These are phyloP conservation scores for Furcasterigmium furcatum DNA, from an alignment of 2,329 filamentous ascomycete genomes.

Conservation along the genomic window DNA sequence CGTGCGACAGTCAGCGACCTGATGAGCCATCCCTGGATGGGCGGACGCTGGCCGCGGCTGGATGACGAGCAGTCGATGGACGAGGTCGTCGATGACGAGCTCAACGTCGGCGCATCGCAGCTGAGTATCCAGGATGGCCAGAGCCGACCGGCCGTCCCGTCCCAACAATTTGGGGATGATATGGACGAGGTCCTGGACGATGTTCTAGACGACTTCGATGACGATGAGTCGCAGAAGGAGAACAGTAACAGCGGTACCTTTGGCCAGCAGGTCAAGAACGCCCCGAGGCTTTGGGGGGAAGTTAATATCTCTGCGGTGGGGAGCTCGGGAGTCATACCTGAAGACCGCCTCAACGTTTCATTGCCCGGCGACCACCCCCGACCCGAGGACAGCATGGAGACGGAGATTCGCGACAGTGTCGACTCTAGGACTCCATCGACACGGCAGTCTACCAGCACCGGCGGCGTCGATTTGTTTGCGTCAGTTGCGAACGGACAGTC, in stretches of 20 bases:
- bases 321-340: slow-evolving; percentile 48
- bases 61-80: slow-evolving; percentile 60
- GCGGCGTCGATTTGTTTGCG: slow-evolving; percentile 13
- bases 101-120: slow-evolving; percentile 59
- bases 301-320: slow-evolving; percentile 50
- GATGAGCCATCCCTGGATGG: slow-evolving; percentile 72
- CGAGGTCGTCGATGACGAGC: too few species aligned
- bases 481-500: slow-evolving; percentile 33
- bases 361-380: slow-evolving; percentile 24
- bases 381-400: slow-evolving; percentile 33
- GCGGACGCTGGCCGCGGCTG: slow-evolving; percentile 25
- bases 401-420: slow-evolving; percentile 42
- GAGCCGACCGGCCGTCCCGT: slow-evolving; percentile 8
- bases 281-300: slow-evolving; percentile 50
- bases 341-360: slow-evolving; percentile 45
- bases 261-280: slow-evolving; percentile 39
- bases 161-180: slow-evolving; percentile 22
- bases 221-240: slow-evolving; percentile 77
- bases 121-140: slow-evolving; percentile 55
- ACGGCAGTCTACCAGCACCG: background rate
- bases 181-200: slow-evolving; percentile 25
- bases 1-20: slow-evolving; percentile 73
- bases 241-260: slow-evolving; percentile 74
- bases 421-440: slow-evolving; percentile 36
- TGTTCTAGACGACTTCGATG: slow-evolving; percentile 37